Percentiles rank a stretch among this genome's conserved stretches.
These are phyloP conservation scores for Sutorius australiensis DNA, from an alignment of 768 basidiomycete species.

Conservation along the genomic window DNA sequence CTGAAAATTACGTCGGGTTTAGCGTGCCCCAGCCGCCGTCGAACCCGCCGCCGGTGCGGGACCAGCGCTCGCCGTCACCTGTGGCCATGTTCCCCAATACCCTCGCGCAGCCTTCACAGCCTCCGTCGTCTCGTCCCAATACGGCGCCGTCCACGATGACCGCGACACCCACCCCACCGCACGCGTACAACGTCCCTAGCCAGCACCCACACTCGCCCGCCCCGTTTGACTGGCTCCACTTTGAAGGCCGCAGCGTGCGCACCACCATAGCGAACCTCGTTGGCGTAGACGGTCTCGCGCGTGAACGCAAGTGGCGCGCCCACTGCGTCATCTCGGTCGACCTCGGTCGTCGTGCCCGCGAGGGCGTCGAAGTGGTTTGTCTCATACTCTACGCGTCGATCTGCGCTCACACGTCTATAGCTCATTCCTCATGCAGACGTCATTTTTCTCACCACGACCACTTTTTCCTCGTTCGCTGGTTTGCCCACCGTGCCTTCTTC, in stretches of 20 bases:
- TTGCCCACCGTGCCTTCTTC: conserved; percentile 28
- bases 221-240: conserved; percentile 84
- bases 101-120: conserved; percentile 26
- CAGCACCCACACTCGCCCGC: conserved; percentile 58
- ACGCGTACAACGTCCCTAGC: conserved; percentile 24
- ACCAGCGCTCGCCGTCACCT: conserved; percentile 25
- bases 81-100: conserved; percentile 28
- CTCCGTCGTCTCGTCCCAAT: conserved; percentile 33
- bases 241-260: conserved; percentile 77
- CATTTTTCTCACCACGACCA: conserved; percentile 53
- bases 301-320: conserved; percentile 79
- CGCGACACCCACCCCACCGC: conserved; percentile 6
- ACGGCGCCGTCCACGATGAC: conserved; percentile 26
- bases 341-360: conserved; percentile 66
- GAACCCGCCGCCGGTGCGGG: conserved; percentile 18
- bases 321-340: conserved; percentile 82
- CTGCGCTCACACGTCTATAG: conserved; percentile 34
- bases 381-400: neutral
- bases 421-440: conserved; percentile 81
- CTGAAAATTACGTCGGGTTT: conserved; percentile 63
- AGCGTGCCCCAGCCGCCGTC: conserved; percentile 17
- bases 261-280: conserved; percentile 75
- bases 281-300: conserved; percentile 76
- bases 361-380: conserved; percentile 77
- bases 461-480: conserved; percentile 18